phyloP scores from a whole-genome alignment of 371 early-diverging fungal genomes.

The Rhizopus stolonifer region DNA sequence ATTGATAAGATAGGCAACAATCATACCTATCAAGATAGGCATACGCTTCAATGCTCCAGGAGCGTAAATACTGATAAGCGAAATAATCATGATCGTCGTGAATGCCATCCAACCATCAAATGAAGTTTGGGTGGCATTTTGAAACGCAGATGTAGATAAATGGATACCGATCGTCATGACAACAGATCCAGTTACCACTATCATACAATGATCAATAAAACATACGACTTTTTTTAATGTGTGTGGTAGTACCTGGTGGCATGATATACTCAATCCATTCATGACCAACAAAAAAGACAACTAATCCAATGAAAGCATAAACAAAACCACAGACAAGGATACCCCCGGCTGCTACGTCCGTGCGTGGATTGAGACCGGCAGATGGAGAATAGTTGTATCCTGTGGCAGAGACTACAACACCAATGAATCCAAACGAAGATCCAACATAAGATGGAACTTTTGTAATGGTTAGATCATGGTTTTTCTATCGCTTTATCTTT shows the following conservation, averaged over 20 bases:
- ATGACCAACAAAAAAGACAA: constrained; percentile 49
- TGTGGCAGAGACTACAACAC: constrained; percentile 51
- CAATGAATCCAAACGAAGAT: constrained; percentile 56
- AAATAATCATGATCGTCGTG: constrained; percentile 45
- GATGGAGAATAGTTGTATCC: constrained; percentile 40
- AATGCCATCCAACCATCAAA: constrained; percentile 61
- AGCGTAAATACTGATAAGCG: constrained; percentile 51
- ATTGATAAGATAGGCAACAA: constrained; percentile 49
- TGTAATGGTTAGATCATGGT: too few species aligned
- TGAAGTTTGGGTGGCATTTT: constrained; percentile 41
- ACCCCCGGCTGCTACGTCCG: constrained; percentile 53
- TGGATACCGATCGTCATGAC: constrained; percentile 60
- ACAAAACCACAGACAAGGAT: constrained; percentile 52
- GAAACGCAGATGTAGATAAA: constrained; percentile 49
- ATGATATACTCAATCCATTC: constrained; percentile 55
- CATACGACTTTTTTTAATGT: not conserved
- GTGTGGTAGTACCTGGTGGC: constrained; percentile 49
- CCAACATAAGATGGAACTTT: constrained; percentile 61
- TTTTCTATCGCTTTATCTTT: not conserved
- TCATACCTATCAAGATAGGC: constrained; percentile 53
- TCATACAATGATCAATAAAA: not conserved
- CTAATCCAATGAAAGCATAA: constrained; percentile 41
- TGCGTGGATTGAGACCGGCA: constrained; percentile 28
- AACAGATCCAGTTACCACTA: constrained; percentile 59
- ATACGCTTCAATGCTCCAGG: constrained; percentile 43